Percentiles rank a stretch among this genome's conserved stretches.
Evolutionary conservation across 2,329 filamentous ascomycete species (phyloP).

Genomic region (Ceratocystis eucalypticola): DNA sequence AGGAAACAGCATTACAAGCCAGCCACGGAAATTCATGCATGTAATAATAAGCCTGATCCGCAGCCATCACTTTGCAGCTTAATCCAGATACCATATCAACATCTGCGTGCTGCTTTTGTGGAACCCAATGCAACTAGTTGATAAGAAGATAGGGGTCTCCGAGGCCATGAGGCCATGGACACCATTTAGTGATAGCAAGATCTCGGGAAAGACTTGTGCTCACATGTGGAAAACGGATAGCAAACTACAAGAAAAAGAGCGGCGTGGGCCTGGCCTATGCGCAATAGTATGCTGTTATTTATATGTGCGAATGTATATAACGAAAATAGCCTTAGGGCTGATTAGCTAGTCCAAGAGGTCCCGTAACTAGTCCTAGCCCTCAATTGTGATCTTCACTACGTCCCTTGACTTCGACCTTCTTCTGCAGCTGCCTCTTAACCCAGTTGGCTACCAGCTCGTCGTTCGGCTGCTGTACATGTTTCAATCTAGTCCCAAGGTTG

Average conservation of each 20-base stretch:
- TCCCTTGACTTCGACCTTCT: conserved; percentile 30
- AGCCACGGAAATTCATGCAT: too few species aligned
- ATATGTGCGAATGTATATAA: too few species aligned
- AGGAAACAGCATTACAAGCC: too few species aligned
- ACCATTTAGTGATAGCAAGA: too few species aligned
- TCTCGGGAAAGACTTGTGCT: too few species aligned
- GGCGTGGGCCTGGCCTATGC: too few species aligned
- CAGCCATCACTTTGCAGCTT: neutral
- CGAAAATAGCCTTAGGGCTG: too few species aligned
- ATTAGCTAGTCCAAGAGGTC: too few species aligned
- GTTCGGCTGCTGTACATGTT: conserved; percentile 32
- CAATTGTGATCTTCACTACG: neutral
- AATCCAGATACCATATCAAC: neutral
- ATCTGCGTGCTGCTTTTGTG: neutral
- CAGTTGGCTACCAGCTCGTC: conserved; percentile 78
- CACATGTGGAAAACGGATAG: too few species aligned
- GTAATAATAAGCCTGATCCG: neutral
- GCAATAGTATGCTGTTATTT: too few species aligned
- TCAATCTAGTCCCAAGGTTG: conserved; percentile 3
- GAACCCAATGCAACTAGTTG: neutral
- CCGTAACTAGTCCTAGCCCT: neutral
- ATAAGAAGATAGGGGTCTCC: neutral
- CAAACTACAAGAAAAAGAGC: too few species aligned
- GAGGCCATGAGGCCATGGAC: too few species aligned
- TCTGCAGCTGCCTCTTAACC: conserved; percentile 60